phyloP scores from a whole-genome alignment of 2,329 filamentous ascomycete genomes.

The Blastomyces emzantsi region DNA sequence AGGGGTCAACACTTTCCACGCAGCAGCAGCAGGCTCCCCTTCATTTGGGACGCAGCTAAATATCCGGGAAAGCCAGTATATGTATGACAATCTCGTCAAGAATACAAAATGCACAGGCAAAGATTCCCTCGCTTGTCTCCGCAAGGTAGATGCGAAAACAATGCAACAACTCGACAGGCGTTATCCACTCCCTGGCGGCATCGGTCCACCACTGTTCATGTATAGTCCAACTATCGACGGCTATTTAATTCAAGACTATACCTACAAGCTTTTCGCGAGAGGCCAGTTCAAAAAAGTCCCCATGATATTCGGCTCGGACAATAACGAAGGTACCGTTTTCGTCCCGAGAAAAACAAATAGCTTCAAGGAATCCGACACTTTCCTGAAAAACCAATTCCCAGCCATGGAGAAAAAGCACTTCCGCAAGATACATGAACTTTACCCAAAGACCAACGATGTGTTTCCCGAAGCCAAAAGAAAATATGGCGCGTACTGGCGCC shows the following conservation, averaged over 20 bases:
- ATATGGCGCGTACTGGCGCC: constrained; percentile 49
- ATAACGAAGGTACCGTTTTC: constrained; percentile 58
- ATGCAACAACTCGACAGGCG: constrained; percentile 42
- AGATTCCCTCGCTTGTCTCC: constrained; percentile 42
- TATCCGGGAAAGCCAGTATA: constrained; percentile 41
- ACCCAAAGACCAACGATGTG: constrained; percentile 42
- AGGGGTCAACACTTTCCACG: constrained; percentile 44
- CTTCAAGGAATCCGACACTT: constrained; percentile 43
- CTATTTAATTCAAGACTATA: constrained; percentile 44
- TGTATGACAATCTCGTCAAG: constrained; percentile 44
- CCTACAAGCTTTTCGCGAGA: constrained; percentile 40
- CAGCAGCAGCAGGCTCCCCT: constrained; percentile 46
- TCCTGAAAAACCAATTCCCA: constrained; percentile 52
- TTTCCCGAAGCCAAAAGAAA: constrained; percentile 35
- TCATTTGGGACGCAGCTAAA: constrained; percentile 45
- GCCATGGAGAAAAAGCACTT: constrained; percentile 46
- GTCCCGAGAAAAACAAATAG: constrained; percentile 43
- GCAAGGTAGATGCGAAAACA: constrained; percentile 34
- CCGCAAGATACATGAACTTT: constrained; percentile 44
- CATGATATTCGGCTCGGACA: constrained; percentile 50
- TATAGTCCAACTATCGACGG: constrained; percentile 46
- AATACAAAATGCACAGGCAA: constrained; percentile 40
- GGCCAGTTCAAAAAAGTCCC: constrained; percentile 46
- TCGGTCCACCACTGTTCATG: constrained; percentile 39
- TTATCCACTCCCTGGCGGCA: constrained; percentile 39